Conservation (phyloP, 805 yeast species). For the Metschnikowia proteae region DNA sequence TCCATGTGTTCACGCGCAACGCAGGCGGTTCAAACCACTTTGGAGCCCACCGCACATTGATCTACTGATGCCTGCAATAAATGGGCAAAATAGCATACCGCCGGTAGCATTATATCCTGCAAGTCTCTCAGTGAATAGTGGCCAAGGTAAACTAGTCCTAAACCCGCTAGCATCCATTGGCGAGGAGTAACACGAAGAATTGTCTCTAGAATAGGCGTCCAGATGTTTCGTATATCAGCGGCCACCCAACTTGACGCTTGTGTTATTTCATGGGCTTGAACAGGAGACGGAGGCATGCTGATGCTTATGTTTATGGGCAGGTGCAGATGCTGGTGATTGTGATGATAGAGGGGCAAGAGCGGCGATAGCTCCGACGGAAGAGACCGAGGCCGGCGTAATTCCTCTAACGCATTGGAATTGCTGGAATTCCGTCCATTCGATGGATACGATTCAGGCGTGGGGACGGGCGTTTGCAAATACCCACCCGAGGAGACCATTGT, state of each 20-base stretch:
- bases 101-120: not conserved
- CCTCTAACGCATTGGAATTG: not conserved
- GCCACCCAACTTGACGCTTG: not conserved
- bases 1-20: not conserved
- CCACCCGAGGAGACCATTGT: not conserved
- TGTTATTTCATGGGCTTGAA: not conserved
- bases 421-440: not conserved
- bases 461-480: not conserved
- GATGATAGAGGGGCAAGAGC: constrained; percentile 7
- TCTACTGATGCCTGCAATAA: not conserved
- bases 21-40: not conserved
- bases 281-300: constrained; percentile 5
- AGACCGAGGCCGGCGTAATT: not conserved
- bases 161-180: constrained; percentile 2
- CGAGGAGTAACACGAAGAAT: constrained; percentile 1
- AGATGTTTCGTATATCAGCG: not conserved
- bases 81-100: not conserved
- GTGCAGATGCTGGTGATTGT: not conserved
- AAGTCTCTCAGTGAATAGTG: constrained; percentile 1
- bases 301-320: constrained; percentile 9
- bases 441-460: not conserved
- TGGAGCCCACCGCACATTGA: not conserved
- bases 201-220: not conserved
- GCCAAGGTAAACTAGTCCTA: constrained; percentile 1
- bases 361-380: constrained; percentile 10